phyloP scores from a whole-genome alignment of 768 basidiomycete genomes.

The Kwoniella pini region DNA sequence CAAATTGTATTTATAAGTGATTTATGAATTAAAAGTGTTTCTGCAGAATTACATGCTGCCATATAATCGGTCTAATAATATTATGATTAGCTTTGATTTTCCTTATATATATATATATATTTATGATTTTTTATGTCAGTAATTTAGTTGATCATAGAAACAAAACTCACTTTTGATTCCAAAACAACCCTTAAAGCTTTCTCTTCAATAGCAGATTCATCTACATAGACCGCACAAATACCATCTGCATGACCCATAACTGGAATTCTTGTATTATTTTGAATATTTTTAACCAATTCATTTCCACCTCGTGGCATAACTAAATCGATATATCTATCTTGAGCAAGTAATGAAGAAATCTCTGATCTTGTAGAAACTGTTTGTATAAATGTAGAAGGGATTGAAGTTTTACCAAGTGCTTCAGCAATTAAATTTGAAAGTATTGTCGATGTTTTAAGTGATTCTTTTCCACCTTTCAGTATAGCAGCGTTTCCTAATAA shows the following conservation, averaged over 20 bases:
- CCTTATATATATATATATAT: too few species aligned
- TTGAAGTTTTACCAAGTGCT: slow-evolving; percentile 70
- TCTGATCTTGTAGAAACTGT: slow-evolving; percentile 87
- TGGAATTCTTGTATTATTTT: slow-evolving; percentile 85
- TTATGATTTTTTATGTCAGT: too few species aligned
- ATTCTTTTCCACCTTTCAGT: slow-evolving; percentile 96
- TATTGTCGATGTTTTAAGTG: slow-evolving; percentile 71
- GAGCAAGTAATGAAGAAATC: slow-evolving; percentile 77
- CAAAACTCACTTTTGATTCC: slow-evolving; percentile 77
- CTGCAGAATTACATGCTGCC: slow-evolving; percentile 90
- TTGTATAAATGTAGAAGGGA: slow-evolving; percentile 83
- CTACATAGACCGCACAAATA: slow-evolving; percentile 84
- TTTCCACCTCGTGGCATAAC: slow-evolving; percentile 97
- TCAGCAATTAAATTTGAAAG: slow-evolving; percentile 76
- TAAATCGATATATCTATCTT: slow-evolving; percentile 92
- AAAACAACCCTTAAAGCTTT: slow-evolving; percentile 81
- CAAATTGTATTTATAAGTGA: slow-evolving; percentile 71
- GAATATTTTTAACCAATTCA: slow-evolving; percentile 80
- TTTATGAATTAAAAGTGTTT: slow-evolving; percentile 83
- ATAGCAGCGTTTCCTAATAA: slow-evolving; percentile 85
- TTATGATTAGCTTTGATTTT: neutral
- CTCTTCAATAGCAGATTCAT: slow-evolving; percentile 72
- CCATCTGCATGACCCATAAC: slow-evolving; percentile 99
- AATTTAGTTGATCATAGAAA: too few species aligned
- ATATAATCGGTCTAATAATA: slow-evolving; percentile 77